phyloP scores from a whole-genome alignment of 441 rosid genomes.

The Bocquillonia castaneifolia region DNA sequence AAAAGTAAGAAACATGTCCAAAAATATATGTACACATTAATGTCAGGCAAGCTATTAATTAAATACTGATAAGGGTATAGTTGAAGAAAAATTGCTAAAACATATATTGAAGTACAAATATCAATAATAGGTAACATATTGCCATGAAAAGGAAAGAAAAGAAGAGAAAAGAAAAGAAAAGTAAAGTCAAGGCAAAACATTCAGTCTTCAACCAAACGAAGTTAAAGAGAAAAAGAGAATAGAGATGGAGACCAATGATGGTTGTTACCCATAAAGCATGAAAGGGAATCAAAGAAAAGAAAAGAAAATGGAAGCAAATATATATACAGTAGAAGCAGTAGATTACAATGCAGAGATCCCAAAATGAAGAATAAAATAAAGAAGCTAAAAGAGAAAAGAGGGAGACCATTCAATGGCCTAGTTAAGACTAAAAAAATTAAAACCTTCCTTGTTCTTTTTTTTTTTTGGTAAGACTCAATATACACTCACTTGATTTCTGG shows the following conservation, averaged over 20 bases:
- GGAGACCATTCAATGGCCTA: background rate
- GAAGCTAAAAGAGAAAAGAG: conserved; percentile 14
- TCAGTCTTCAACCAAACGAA: conserved; percentile 8
- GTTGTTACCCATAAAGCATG: conserved; percentile 27
- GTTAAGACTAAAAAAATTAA: too few species aligned
- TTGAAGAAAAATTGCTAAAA: background rate
- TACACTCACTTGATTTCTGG: conserved; percentile 61
- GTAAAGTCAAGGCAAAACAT: background rate
- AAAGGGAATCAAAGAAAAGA: conserved; percentile 14
- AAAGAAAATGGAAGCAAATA: conserved; percentile 2
- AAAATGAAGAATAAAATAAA: conserved; percentile 28
- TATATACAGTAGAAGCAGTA: too few species aligned
- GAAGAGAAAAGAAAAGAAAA: conserved; percentile 1
- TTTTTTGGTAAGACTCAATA: conserved; percentile 21
- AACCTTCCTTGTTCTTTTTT: background rate
- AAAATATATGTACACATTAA: background rate
- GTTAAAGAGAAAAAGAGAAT: conserved; percentile 7
- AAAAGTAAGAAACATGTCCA: background rate
- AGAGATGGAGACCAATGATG: conserved; percentile 22
- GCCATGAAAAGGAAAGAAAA: background rate
- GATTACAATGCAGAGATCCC: conserved; percentile 43
- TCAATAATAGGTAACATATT: background rate
- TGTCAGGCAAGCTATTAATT: background rate
- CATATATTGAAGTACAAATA: background rate
- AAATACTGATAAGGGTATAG: background rate